Conservation (phyloP, 73 alveolate genomes). For the Paramecium primaurelia region DNA sequence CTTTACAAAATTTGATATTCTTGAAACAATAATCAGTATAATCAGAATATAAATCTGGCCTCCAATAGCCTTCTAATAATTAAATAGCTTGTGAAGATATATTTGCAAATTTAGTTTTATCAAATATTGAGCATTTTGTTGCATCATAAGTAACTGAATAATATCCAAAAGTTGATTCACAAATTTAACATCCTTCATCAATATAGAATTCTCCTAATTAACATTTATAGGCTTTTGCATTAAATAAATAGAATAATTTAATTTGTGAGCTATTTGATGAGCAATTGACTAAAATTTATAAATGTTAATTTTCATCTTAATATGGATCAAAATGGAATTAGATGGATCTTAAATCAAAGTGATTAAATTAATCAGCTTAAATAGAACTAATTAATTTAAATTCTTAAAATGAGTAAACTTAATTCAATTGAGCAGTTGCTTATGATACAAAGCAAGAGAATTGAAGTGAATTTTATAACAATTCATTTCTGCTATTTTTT, state of each 20-base stretch:
- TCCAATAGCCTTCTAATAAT: background rate
- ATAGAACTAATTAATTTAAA: background rate
- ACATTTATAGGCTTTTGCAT: background rate
- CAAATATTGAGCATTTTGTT: background rate
- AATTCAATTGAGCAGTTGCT: background rate
- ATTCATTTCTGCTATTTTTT: no score
- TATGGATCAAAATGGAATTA: background rate
- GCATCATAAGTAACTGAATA: background rate
- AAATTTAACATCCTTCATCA: background rate
- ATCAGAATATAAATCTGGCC: background rate
- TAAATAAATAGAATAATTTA: background rate
- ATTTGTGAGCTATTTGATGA: background rate
- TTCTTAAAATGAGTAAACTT: background rate
- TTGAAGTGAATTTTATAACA: no score
- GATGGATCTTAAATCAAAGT: background rate
- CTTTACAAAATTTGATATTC: background rate
- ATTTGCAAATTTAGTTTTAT: background rate
- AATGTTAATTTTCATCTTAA: background rate
- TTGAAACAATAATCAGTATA: background rate
- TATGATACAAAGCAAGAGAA: background rate
- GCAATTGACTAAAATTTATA: background rate
- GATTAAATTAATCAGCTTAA: background rate
- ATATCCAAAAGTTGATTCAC: background rate
- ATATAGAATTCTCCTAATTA: background rate
- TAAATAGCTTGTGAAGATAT: background rate